Evolutionary conservation across 495 filamentous ascomycete genomes (phyloP).

Genomic region (Trichoderma gamsii): DNA sequence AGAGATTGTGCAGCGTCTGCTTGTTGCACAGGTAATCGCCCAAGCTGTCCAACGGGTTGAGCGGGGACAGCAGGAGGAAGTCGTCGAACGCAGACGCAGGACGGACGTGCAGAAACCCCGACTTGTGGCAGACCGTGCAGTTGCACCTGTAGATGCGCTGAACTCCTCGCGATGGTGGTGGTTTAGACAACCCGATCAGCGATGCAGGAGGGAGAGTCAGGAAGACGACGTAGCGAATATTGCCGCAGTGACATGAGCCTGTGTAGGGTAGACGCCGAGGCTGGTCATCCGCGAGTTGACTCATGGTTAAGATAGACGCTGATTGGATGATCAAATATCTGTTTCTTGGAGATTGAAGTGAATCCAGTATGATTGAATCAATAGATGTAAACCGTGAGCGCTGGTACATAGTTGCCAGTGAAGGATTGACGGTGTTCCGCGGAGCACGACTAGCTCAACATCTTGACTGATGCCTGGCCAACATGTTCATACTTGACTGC

Average conservation of each 20-base stretch:
- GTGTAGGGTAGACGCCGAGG: constrained; percentile 23
- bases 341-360: neutral
- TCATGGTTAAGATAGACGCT: neutral
- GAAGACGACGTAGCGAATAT: constrained; percentile 25
- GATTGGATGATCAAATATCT: neutral
- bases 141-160: constrained; percentile 29
- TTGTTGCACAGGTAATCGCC: constrained; percentile 26
- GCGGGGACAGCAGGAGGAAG: constrained; percentile 29
- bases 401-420: too few relatives aligned
- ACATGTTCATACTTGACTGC: too few relatives aligned
- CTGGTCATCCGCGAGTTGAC: neutral
- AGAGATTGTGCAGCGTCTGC: constrained; percentile 25
- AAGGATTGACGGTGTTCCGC: too few relatives aligned
- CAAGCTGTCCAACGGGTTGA: constrained; percentile 23
- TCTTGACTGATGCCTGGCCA: too few relatives aligned
- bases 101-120: constrained; percentile 29
- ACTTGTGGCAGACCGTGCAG: constrained; percentile 32
- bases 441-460: too few relatives aligned
- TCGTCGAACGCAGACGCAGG: constrained; percentile 24
- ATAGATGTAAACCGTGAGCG: too few relatives aligned
- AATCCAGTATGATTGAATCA: neutral
- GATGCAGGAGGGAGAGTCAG: constrained; percentile 26
- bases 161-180: constrained; percentile 16
- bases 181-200: neutral
- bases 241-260: constrained; percentile 34